Evolutionary conservation across 2,329 filamentous ascomycete species (phyloP), one percentile per base, ranked within the genome.

Genomic region (Colletotrichum salicis): DNA sequence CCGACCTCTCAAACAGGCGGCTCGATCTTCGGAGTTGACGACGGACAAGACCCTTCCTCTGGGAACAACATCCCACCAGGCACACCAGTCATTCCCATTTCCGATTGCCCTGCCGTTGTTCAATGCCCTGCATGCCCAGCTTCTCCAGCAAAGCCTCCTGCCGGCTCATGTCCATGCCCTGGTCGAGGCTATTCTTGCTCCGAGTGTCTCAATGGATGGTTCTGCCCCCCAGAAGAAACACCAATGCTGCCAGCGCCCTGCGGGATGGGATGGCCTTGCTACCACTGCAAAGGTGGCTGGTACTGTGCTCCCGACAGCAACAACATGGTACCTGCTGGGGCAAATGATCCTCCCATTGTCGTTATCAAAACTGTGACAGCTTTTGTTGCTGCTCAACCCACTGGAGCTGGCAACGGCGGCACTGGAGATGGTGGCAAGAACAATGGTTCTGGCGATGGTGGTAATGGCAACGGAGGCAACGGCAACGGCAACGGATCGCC

Each of bases 211-310:
- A 72, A 79, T 54, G 78, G 78, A 6, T 78, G 78, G 78, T 80
- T 80, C 55, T 80, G 78, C 60, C 78, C 79, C 52, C 78, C 78
- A 6, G 71, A 75, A 54, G 76, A 80, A 67, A 80, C 79, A 3
- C 78, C 78, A n/a, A 75, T 78, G 29, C 77, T 78, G 41, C 71
- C 61, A 7, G 76, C 75, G 3, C 75, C 78, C 2, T 80, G 78
- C 52, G 79, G 78, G 0, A 69, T 77, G 51, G 79, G 78, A 6
- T 80, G 78, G 79, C 78, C 78, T 27, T 81, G 79, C 29, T 77
- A 77, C 48, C 78, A 80, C 52, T 80, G 79, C 59, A 63, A 71
- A 37, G 75, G 75, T 4, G 79, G 79, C 13, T 79, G 74, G 68
- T 81, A 78, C 55, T 80, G 78, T 51, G 74, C 72, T 51, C 63